Evolutionary conservation across 2,329 filamentous ascomycete genomes (phyloP).

Genomic region (Cadophora sp.): DNA sequence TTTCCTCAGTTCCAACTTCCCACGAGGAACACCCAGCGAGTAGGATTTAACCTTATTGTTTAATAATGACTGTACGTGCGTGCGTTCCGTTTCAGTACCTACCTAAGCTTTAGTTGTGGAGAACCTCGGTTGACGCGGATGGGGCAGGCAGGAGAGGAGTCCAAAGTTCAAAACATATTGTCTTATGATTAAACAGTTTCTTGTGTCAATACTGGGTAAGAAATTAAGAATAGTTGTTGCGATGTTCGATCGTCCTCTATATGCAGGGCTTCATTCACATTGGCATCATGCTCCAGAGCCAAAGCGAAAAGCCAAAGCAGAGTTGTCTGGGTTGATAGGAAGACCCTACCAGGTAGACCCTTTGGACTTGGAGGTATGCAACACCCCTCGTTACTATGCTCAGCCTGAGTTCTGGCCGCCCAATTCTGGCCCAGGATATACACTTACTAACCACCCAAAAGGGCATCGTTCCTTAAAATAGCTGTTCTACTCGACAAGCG

Average conservation of each 20-base stretch:
- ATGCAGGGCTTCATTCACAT: constrained; percentile 7
- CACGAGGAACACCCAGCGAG: neutral
- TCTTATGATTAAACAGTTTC: constrained; percentile 1
- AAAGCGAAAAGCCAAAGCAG: neutral
- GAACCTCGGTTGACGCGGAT: neutral
- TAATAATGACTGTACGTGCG: neutral
- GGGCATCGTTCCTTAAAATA: too few species aligned
- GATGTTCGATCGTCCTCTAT: neutral
- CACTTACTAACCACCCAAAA: too few species aligned
- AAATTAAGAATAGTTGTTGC: neutral
- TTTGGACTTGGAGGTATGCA: too few species aligned
- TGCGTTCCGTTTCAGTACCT: neutral
- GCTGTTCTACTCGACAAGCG: neutral
- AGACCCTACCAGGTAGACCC: too few species aligned
- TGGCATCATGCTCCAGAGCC: constrained; percentile 4
- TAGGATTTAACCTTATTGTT: constrained; percentile 1
- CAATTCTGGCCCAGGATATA: too few species aligned
- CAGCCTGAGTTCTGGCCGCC: neutral
- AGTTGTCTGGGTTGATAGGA: too few species aligned
- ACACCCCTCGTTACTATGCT: too few species aligned
- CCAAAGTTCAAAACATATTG: neutral
- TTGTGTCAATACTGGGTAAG: neutral
- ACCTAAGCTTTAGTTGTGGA: neutral
- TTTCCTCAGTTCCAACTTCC: too few species aligned
- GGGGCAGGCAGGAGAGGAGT: too few species aligned